Evolutionary conservation across 2,329 filamentous ascomycete genomes (phyloP), one percentile per base, ranked within the genome.

Genomic region (Cercospora citrullina): DNA sequence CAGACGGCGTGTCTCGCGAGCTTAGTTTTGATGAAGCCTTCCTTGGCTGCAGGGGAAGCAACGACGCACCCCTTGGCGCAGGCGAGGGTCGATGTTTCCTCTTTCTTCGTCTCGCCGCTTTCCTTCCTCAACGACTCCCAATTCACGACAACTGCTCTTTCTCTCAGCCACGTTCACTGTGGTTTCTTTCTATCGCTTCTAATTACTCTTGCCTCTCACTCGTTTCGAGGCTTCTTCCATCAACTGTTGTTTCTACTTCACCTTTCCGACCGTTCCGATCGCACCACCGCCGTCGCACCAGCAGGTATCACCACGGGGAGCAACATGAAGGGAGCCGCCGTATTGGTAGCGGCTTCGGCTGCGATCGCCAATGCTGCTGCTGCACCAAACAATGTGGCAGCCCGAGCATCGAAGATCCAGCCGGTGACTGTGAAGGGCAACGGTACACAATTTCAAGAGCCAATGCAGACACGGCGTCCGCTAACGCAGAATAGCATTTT

Each of bases 361-460:
- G 80, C 81, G 60, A 79, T 83, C 48, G 80, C 80, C 64, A 81
- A 80, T 65, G 80, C 83, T 66, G 85, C 82, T 70, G 78, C 77
- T 42, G 71, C 80, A 71, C 77, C 82, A 18, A 75, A 79, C 55
- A 72, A 75, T 36, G 63, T 79, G 31, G 73, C 77, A 68, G 75
- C 75, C 21, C 70, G 79, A 62, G 66, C 73, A 78, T 72, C 75
- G 76, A 78, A 82, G 39, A 79, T 87, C 42, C 85, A 85, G n/a
- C 78, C 85, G 18, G 81, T 90, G 75, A 86, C 84, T 28, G 85
- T 89, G 74, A 87, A 88, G 81, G 87, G 87, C 77, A 89, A 89
- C 78, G 84, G 84, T 85, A 74, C 28, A 65, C 80, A 36, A n/a
- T 6, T 10, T 10, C 57, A n/a, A 31, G 28, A 18, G 16, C 4